A percentile compares a stretch with the other conserved stretches of the same genome.
phyloP scores from a whole-genome alignment of 2,329 filamentous ascomycete species.

The Pyrenochaeta sp. region DNA sequence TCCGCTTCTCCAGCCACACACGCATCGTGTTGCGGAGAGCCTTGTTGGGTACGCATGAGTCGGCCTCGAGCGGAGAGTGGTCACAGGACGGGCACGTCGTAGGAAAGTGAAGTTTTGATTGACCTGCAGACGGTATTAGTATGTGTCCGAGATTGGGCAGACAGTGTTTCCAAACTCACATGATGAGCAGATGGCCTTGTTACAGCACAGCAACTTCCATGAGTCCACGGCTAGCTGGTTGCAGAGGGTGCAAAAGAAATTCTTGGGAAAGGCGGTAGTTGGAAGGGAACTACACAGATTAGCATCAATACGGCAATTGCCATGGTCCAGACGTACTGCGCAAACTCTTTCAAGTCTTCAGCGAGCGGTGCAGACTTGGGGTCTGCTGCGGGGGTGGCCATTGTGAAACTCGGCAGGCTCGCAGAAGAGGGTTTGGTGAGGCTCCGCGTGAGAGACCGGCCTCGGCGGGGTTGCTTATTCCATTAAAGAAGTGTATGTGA shows the following conservation, averaged over 20 bases:
- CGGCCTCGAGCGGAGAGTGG: slow-evolving; percentile 84
- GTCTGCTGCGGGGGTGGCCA: slow-evolving; percentile 38
- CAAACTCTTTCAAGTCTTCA: slow-evolving; percentile 44
- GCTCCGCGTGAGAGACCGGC: slow-evolving; percentile 30
- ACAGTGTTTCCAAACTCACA: slow-evolving; percentile 67
- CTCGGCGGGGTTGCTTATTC: slow-evolving; percentile 23
- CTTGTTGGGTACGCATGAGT: slow-evolving; percentile 89
- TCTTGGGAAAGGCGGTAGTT: slow-evolving; percentile 90
- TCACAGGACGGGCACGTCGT: slow-evolving; percentile 89
- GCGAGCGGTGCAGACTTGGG: slow-evolving; percentile 44
- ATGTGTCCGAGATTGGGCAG: neutral
- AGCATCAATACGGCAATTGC: slow-evolving; percentile 10
- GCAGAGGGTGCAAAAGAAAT: slow-evolving; percentile 93
- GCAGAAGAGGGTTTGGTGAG: slow-evolving; percentile 21
- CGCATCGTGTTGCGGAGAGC: slow-evolving; percentile 90
- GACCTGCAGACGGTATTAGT: slow-evolving; percentile 31
- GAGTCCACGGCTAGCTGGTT: slow-evolving; percentile 90
- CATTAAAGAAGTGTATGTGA: slow-evolving; percentile 25
- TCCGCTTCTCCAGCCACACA: slow-evolving; percentile 93
- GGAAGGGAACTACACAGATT: slow-evolving; percentile 69
- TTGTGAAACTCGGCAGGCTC: slow-evolving; percentile 30
- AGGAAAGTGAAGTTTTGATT: slow-evolving; percentile 67
- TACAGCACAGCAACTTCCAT: slow-evolving; percentile 91
- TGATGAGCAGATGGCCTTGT: slow-evolving; percentile 89
- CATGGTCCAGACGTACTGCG: slow-evolving; percentile 29